Base-by-base conservation (phyloP, 345 rosid genomes). In the Populus euphratica region DNA sequence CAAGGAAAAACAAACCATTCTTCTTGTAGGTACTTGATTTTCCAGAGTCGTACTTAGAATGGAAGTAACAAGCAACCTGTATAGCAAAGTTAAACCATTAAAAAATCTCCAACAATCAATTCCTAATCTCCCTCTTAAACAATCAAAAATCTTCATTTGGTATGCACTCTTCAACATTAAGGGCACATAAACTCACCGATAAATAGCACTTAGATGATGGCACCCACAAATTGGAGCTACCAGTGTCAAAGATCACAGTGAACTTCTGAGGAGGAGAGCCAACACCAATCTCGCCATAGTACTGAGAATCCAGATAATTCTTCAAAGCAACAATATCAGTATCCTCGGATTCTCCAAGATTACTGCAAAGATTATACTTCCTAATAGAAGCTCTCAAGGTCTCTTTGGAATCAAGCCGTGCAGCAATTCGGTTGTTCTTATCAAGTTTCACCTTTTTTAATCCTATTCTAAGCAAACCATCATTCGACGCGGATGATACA, bases 181-280 rank as follows among this genome's bases (percentile, higher is more conserved):
- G 25, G 38, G 2, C 17, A 3, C 16, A 2, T 17, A 12, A 56
- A 78, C 81, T 71, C 69, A 78, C 78, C 2, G 82, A 84, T 41
- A 76, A 61, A 47, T 62, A 72, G 75, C 84, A 84, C 64, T 76
- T 76, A 20, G 86, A 49, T 16, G 87, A 81, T 8, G 87, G 87
- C 73, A 81, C 87, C 87, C 87, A 84, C 68, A 84, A 72, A 74
- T 84, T 84, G 75, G 84, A 70, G 66, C 85, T 84, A 33, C 87
- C 85, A 35, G 87, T 81, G 81, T 81, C 87, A 76, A 84, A 84
- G 12, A 84, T 77, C 20, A 84, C 85, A 33, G 81, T 77, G 77
- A 84, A 81, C 31, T 73, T 81, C 61, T 84, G 87, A 47, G 87
- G 77, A 70, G 87, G 85, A 70, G 79, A 81, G 29, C 85, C 87